Percentiles rank a stretch among this genome's conserved stretches.
Conservation (phyloP, 106 monocot genomes). For the Dioscorea zingiberensis region DNA sequence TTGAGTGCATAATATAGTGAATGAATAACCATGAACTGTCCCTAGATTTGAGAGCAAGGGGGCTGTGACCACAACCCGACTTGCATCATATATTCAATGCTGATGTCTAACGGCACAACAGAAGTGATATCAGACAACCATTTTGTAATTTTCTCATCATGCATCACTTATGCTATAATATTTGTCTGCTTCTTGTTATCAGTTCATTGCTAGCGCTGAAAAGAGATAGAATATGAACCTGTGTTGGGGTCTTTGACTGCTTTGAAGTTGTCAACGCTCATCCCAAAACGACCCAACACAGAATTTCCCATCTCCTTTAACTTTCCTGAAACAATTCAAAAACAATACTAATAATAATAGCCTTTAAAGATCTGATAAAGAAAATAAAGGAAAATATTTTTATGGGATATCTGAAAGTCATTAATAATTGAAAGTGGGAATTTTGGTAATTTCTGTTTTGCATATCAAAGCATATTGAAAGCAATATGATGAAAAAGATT, state of each 20-base stretch:
- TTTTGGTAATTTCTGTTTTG: neutral
- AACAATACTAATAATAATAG: too few species aligned
- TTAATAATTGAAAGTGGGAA: neutral
- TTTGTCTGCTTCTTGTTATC: neutral
- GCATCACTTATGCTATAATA: too few species aligned
- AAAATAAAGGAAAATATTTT: too few species aligned
- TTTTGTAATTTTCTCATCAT: too few species aligned
- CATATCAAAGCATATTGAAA: neutral
- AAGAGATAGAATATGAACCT: slow-evolving; percentile 79
- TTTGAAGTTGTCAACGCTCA: slow-evolving; percentile 95
- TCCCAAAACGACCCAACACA: slow-evolving; percentile 81
- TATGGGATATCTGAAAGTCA: too few species aligned
- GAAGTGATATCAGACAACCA: too few species aligned
- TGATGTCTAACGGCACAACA: too few species aligned
- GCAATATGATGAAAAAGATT: neutral
- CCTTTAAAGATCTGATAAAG: neutral
- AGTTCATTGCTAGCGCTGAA: slow-evolving; percentile 42
- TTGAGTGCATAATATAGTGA: too few species aligned
- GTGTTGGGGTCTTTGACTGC: slow-evolving; percentile 91
- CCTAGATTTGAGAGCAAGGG: too few species aligned
- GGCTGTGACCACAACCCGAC: too few species aligned
- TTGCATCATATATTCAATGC: too few species aligned
- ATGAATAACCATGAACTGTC: too few species aligned
- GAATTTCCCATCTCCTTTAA: slow-evolving; percentile 91
- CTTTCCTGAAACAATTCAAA: slow-evolving; percentile 47